phyloP scores from a whole-genome alignment of 768 basidiomycete species.

The Termitomyces sp. region DNA sequence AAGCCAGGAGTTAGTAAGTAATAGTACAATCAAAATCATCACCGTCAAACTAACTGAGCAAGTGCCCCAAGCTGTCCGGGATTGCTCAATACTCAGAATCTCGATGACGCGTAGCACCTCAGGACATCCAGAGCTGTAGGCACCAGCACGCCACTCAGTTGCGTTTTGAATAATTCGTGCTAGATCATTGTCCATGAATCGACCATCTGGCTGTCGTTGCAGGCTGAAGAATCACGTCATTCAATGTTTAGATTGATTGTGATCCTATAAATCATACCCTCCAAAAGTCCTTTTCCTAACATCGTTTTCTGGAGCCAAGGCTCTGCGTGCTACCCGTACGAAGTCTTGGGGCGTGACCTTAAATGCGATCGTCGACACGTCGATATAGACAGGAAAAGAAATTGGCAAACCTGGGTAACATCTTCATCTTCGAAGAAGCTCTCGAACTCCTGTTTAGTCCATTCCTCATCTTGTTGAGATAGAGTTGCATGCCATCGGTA shows the following conservation, averaged over 20 bases:
- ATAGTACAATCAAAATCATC: background rate
- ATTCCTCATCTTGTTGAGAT: constrained; percentile 46
- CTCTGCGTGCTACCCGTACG: constrained; percentile 23
- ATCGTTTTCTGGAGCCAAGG: constrained; percentile 24
- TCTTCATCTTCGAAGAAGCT: constrained; percentile 35
- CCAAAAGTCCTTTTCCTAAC: constrained; percentile 51
- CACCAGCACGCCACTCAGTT: constrained; percentile 51
- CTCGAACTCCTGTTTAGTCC: constrained; percentile 46
- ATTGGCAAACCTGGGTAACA: constrained; percentile 27
- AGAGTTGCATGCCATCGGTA: constrained; percentile 66
- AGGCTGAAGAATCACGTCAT: constrained; percentile 27
- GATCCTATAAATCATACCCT: constrained; percentile 26
- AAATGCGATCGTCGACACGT: background rate
- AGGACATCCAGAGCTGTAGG: constrained; percentile 69
- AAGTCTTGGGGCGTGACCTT: constrained; percentile 35
- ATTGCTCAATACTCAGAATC: constrained; percentile 61
- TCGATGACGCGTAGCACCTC: constrained; percentile 62
- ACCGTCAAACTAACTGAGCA: constrained; percentile 48
- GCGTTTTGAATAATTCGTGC: constrained; percentile 58
- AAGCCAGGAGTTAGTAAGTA: constrained; percentile 2
- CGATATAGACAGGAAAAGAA: background rate
- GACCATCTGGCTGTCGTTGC: constrained; percentile 42
- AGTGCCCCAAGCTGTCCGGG: constrained; percentile 55
- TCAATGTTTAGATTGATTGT: background rate
- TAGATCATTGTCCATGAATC: constrained; percentile 59